Conservation (phyloP, 495 filamentous ascomycete species). For the Aspergillus conjunctus region DNA sequence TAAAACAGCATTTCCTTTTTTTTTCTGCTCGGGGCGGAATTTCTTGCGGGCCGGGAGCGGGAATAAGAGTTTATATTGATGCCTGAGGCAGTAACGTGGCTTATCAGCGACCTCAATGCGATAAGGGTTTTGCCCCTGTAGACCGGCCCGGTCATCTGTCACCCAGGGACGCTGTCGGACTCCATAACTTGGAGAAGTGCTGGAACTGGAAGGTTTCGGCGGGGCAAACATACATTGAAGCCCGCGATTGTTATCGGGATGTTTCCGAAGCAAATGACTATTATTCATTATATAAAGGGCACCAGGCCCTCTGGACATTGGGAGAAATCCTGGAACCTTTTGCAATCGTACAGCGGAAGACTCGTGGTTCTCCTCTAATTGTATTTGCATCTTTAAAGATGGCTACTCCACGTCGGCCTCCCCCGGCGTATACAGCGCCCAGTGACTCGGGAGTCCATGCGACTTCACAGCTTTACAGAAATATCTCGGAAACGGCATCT, state of each 20-base stretch:
- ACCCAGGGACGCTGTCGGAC: slow-evolving; percentile 8
- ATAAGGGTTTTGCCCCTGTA: slow-evolving; percentile 17
- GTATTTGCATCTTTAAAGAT: slow-evolving; percentile 17
- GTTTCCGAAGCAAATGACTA: not conserved
- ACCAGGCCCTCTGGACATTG: not conserved
- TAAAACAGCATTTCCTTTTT: slow-evolving; percentile 43
- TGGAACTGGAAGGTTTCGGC: slow-evolving; percentile 13
- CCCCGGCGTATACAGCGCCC: slow-evolving; percentile 46
- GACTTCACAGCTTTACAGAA: slow-evolving; percentile 40
- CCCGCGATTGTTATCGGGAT: slow-evolving; percentile 16
- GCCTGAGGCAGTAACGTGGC: slow-evolving; percentile 14
- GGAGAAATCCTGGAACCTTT: not conserved
- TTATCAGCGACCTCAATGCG: slow-evolving; percentile 13
- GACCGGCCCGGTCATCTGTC: slow-evolving; percentile 16
- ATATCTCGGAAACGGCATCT: slow-evolving; percentile 43
- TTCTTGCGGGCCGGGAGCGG: slow-evolving; percentile 26
- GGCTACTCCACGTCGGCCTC: slow-evolving; percentile 39
- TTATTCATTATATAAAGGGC: slow-evolving; percentile 12
- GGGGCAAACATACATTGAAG: slow-evolving; percentile 22
- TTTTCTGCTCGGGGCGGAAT: slow-evolving; percentile 33
- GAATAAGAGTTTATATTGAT: slow-evolving; percentile 25
- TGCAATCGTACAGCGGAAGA: too few species aligned
- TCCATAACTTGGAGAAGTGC: not conserved
- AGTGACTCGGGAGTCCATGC: slow-evolving; percentile 41
- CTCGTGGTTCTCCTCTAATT: too few species aligned